Percentiles rank a stretch among this genome's conserved stretches.
phyloP scores from a whole-genome alignment of 495 filamentous ascomycete species.

The Penicillium steckii region DNA sequence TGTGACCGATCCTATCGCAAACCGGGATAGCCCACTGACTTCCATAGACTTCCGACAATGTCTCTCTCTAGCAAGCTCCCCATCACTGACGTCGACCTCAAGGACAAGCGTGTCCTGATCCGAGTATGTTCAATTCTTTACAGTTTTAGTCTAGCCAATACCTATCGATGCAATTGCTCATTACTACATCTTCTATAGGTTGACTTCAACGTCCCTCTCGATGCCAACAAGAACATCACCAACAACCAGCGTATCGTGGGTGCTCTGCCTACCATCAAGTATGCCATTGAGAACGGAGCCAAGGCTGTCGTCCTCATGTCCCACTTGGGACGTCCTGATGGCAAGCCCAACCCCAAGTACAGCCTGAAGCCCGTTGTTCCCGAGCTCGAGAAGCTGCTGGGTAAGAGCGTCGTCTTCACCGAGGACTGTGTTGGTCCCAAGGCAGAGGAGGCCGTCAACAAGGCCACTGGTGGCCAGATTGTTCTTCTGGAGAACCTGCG shows the following conservation, averaged over 20 bases:
- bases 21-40: slow-evolving; percentile 15
- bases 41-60: slow-evolving; percentile 55
- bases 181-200: slow-evolving; percentile 63
- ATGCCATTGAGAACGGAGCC: slow-evolving; percentile 90
- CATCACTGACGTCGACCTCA: slow-evolving; percentile 93
- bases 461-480: slow-evolving; percentile 77
- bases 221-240: slow-evolving; percentile 86
- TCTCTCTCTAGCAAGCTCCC: slow-evolving; percentile 98
- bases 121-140: slow-evolving; percentile 60
- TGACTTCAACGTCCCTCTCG: slow-evolving; percentile 99
- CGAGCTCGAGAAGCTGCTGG: slow-evolving; percentile 87
- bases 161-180: slow-evolving; percentile 10
- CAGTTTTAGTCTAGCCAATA: background rate
- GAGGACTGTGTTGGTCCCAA: slow-evolving; percentile 88
- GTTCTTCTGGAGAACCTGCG: slow-evolving; percentile 95
- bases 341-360: slow-evolving; percentile 88
- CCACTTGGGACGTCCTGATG: slow-evolving; percentile 93
- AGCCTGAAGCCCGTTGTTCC: slow-evolving; percentile 87
- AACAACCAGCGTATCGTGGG: slow-evolving; percentile 98
- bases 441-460: slow-evolving; percentile 85
- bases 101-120: slow-evolving; percentile 96
- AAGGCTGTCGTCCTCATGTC: slow-evolving; percentile 98
- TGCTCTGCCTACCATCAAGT: slow-evolving; percentile 96
- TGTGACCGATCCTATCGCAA: background rate
- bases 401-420: slow-evolving; percentile 78